Evolutionary conservation across 2,329 filamentous ascomycete genomes (phyloP).

Genomic region (Xylariales sp.): DNA sequence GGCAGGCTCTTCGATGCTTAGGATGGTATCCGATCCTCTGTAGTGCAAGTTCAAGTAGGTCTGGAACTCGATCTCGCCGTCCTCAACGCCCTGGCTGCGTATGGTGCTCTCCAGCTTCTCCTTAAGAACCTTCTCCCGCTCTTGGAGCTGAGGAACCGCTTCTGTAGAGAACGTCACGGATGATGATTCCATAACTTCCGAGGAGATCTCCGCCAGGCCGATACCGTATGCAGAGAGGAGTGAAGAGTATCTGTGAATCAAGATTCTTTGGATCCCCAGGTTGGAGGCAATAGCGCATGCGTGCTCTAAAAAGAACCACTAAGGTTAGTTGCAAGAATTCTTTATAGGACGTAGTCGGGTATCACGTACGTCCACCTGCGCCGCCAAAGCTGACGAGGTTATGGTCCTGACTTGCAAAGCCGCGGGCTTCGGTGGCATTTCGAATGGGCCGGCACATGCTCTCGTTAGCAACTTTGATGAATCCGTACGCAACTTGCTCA

Average conservation of each 20-base stretch:
- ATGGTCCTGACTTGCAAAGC: slow-evolving; percentile 22
- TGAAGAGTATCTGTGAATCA: slow-evolving; percentile 29
- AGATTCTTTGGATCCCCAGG: slow-evolving; percentile 31
- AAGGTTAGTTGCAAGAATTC: no score
- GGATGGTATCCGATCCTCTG: slow-evolving; percentile 34
- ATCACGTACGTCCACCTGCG: no score
- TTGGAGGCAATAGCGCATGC: slow-evolving; percentile 33
- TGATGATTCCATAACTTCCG: slow-evolving; percentile 29
- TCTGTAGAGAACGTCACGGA: slow-evolving; percentile 14
- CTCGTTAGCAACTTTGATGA: slow-evolving; percentile 71
- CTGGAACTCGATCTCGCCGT: slow-evolving; percentile 34
- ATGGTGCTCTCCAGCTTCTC: slow-evolving; percentile 30
- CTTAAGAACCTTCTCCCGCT: slow-evolving; percentile 24
- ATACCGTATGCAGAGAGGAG: slow-evolving; percentile 37
- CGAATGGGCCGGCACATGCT: slow-evolving; percentile 72
- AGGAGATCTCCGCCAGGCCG: slow-evolving; percentile 32
- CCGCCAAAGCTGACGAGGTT: slow-evolving; percentile 51
- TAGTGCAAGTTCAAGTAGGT: slow-evolving; percentile 39
- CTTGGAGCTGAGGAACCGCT: slow-evolving; percentile 10
- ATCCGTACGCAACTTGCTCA: slow-evolving; percentile 56
- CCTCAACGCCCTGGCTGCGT: slow-evolving; percentile 35
- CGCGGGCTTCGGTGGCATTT: slow-evolving; percentile 50
- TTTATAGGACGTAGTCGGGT: no score
- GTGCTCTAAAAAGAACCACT: no score
- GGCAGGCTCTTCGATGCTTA: slow-evolving; percentile 29